A percentile compares a stretch with the other conserved stretches of the same genome.
Conservation (phyloP, 805 yeast species). For the Metschnikowia sp. region DNA sequence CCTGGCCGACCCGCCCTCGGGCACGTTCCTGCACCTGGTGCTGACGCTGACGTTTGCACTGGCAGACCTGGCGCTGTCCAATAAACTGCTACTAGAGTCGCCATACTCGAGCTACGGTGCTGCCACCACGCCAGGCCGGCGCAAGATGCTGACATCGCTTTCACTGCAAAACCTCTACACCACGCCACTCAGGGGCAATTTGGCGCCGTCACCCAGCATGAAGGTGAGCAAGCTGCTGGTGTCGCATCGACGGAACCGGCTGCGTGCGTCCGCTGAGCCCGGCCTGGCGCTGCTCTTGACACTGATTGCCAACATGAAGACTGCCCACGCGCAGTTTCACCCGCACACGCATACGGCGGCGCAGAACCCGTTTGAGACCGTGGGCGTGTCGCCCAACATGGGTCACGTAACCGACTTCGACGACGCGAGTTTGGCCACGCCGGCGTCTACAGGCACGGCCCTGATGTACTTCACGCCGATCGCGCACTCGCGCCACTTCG, state of each 20-base stretch:
- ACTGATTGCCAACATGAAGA: conserved; percentile 16
- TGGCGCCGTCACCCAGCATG: conserved; percentile 13
- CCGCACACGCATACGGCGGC: background rate
- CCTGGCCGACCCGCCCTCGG: conserved; percentile 18
- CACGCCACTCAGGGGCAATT: conserved; percentile 32
- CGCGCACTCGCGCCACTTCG: conserved; percentile 13
- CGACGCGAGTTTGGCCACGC: conserved; percentile 17
- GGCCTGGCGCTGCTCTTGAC: conserved; percentile 16
- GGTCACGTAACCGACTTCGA: conserved; percentile 12
- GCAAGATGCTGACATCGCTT: conserved; percentile 35
- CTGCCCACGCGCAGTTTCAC: background rate
- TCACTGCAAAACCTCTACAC: conserved; percentile 25
- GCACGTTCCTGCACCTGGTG: conserved; percentile 13
- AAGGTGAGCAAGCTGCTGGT: conserved; percentile 33
- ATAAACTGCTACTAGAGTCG: conserved; percentile 33
- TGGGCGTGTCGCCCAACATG: conserved; percentile 12
- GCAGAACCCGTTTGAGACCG: conserved; percentile 14
- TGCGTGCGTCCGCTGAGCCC: conserved; percentile 14
- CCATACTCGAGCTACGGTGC: conserved; percentile 23
- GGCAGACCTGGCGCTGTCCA: conserved; percentile 36
- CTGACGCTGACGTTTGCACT: conserved; percentile 25
- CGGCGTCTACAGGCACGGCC: conserved; percentile 3
- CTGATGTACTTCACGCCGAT: conserved; percentile 17
- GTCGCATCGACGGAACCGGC: conserved; percentile 17
- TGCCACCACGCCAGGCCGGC: conserved; percentile 34